phyloP scores from a whole-genome alignment of 768 basidiomycete genomes.

The Lentinula guzmanii region DNA sequence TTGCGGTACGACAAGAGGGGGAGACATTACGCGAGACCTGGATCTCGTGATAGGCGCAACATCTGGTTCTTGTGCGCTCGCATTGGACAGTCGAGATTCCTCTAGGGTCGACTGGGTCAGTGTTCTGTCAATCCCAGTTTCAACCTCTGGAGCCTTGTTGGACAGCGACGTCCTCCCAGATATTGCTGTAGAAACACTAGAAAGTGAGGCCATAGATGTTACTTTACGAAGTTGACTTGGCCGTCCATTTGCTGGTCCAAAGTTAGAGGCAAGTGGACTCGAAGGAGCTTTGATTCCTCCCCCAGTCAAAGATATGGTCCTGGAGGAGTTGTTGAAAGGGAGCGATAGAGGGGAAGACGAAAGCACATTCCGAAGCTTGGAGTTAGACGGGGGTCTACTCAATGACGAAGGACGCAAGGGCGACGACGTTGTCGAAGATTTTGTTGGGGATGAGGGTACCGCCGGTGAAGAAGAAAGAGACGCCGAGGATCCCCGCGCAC shows the following conservation, averaged over 20 bases:
- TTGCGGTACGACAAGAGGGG: constrained; percentile 33
- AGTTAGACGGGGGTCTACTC: constrained; percentile 3
- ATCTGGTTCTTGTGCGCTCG: constrained; percentile 7
- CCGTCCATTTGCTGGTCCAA: background rate
- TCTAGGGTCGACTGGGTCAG: background rate
- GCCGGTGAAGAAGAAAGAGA: background rate
- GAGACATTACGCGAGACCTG: constrained; percentile 24
- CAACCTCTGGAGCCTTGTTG: background rate
- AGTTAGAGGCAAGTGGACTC: background rate
- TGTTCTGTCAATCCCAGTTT: background rate
- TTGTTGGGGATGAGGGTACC: background rate
- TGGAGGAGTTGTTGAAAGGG: background rate
- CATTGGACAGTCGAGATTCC: background rate
- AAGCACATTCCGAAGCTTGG: background rate
- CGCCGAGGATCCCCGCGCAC: constrained; percentile 19
- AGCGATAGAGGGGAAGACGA: background rate
- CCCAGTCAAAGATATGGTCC: background rate
- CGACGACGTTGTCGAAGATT: background rate
- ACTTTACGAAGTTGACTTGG: constrained; percentile 4
- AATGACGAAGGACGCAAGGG: constrained; percentile 6
- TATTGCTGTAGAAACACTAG: background rate
- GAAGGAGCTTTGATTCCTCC: constrained; percentile 2
- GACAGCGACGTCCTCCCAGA: background rate
- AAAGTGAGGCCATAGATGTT: constrained; percentile 1
- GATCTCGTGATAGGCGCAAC: constrained; percentile 26